phyloP scores from a whole-genome alignment of 2,329 filamentous ascomycete genomes.

The Exserohilum rostratum region DNA sequence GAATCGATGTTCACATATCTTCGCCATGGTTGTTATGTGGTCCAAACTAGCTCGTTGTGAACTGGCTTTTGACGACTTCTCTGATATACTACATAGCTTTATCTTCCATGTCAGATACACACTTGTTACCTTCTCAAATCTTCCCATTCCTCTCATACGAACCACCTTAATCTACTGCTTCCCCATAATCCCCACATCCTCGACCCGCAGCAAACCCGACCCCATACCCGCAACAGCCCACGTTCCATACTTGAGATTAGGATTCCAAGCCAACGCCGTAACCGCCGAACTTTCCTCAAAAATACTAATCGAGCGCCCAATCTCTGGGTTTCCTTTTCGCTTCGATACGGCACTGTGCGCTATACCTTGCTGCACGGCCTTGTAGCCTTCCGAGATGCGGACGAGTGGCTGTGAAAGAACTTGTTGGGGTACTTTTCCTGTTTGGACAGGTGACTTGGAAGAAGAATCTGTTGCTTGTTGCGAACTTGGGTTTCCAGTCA shows the following conservation, averaged over 20 bases:
- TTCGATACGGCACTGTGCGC: constrained; percentile 26
- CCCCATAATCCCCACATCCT: constrained; percentile 50
- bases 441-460: not conserved
- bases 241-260: constrained; percentile 55
- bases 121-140: not conserved
- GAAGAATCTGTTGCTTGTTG: not conserved
- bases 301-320: constrained; percentile 48
- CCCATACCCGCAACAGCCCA: constrained; percentile 60
- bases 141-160: not conserved
- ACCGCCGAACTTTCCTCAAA: constrained; percentile 54
- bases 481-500: constrained; percentile 6
- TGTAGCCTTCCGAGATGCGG: constrained; percentile 53
- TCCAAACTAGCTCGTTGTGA: no score
- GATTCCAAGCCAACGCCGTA: constrained; percentile 57
- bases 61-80: no score
- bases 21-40: no score
- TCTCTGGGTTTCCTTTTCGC: constrained; percentile 27
- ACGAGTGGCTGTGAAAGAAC: constrained; percentile 33
- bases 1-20: no score
- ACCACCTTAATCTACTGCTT: not conserved
- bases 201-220: constrained; percentile 56
- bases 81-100: no score
- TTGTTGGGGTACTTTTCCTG: constrained; percentile 11
- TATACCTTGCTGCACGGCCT: constrained; percentile 37
- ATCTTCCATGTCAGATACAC: not conserved